These are phyloP conservation scores for Annulohypoxylon stygium DNA, from an alignment of 495 filamentous ascomycete species.

Conservation along the genomic window DNA sequence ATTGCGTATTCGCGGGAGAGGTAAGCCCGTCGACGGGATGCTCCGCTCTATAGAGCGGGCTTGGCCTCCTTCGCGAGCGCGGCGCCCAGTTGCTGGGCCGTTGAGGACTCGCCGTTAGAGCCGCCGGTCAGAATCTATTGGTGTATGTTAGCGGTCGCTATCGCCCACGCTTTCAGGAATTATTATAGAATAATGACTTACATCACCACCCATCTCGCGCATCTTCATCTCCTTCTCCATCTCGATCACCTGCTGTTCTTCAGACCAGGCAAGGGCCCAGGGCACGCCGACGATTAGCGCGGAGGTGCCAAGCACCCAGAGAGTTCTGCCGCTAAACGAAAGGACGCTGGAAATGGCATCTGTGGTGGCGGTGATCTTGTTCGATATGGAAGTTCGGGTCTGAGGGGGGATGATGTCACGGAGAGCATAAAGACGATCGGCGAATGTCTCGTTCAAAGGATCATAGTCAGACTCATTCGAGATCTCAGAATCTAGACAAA, in stretches of 20 bases:
- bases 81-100: slow-evolving; percentile 53
- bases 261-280: slow-evolving; percentile 89
- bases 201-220: slow-evolving; percentile 75
- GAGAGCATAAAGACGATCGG: slow-evolving; percentile 85
- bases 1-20: background rate
- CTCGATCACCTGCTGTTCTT: slow-evolving; percentile 95
- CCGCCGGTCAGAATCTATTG: slow-evolving; percentile 56
- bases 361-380: slow-evolving; percentile 67
- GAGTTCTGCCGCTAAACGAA: slow-evolving; percentile 79
- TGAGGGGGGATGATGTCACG: slow-evolving; percentile 92
- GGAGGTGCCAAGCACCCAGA: slow-evolving; percentile 89
- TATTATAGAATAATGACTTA: slow-evolving; percentile 19
- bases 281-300: slow-evolving; percentile 92
- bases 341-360: slow-evolving; percentile 68
- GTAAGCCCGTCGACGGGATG: background rate
- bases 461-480: slow-evolving; percentile 69
- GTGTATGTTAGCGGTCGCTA: slow-evolving; percentile 14
- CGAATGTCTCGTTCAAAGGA: slow-evolving; percentile 71
- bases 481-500: slow-evolving; percentile 71
- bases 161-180: background rate
- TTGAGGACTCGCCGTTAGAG: slow-evolving; percentile 40
- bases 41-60: slow-evolving; percentile 53
- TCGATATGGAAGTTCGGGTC: slow-evolving; percentile 76
- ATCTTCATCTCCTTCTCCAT: slow-evolving; percentile 98
- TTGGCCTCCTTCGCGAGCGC: slow-evolving; percentile 52